Conservation (phyloP, 352 stramenopile species). For the Phytophthora capsici region DNA sequence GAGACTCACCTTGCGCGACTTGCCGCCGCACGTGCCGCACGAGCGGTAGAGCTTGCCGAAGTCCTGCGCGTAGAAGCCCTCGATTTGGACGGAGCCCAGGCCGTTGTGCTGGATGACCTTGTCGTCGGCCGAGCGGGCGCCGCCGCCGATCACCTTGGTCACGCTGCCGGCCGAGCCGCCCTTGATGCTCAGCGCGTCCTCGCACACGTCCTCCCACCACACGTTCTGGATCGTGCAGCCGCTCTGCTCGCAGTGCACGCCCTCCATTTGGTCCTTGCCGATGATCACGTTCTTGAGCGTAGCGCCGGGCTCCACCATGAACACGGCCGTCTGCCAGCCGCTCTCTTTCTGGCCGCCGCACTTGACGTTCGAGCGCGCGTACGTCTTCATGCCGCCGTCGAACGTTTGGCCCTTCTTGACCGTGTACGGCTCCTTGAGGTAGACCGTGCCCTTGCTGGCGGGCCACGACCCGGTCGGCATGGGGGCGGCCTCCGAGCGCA, state of each 20-base stretch:
- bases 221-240: slow-evolving; percentile 39
- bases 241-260: slow-evolving; percentile 28
- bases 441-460: slow-evolving; percentile 21
- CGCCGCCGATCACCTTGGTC: slow-evolving; percentile 18
- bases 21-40: no score
- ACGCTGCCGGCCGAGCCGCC: slow-evolving; percentile 19
- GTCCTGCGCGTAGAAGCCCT: no score
- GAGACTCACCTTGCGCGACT: no score
- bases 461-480: slow-evolving; percentile 36
- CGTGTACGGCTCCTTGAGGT: slow-evolving; percentile 25
- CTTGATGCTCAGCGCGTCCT: slow-evolving; percentile 37
- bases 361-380: slow-evolving; percentile 48
- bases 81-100: no score
- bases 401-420: slow-evolving; percentile 40
- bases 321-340: slow-evolving; percentile 22
- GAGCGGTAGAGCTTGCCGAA: no score
- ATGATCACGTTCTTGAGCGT: no score
- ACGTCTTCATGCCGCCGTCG: slow-evolving; percentile 59
- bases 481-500: slow-evolving; percentile 15
- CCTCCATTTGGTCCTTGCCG: no score
- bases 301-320: slow-evolving; percentile 26
- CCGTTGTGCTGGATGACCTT: no score
- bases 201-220: slow-evolving; percentile 38
- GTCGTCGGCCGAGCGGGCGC: no score
- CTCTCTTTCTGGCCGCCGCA: slow-evolving; percentile 37